These are phyloP conservation scores for Rubia balearica DNA, from an alignment of 305 asterid species.

Conservation along the genomic window DNA sequence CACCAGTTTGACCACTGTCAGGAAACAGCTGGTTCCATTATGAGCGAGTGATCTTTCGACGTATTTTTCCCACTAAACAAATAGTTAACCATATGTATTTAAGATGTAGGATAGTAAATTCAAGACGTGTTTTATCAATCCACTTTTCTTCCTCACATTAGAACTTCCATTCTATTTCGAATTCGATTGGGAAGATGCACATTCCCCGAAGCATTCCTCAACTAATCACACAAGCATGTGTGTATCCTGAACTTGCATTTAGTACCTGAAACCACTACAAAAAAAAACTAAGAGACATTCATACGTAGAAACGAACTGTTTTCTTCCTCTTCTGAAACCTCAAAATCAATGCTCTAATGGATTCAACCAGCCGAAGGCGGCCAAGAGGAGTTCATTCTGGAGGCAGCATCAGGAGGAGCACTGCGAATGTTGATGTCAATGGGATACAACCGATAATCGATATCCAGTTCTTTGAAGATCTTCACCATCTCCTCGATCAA, in stretches of 20 bases:
- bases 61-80: too few species aligned
- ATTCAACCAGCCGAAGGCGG: constrained; percentile 12
- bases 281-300: background rate
- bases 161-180: background rate
- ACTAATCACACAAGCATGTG: background rate
- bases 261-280: constrained; percentile 4
- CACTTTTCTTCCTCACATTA: background rate
- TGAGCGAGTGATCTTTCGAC: too few species aligned
- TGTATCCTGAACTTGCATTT: background rate
- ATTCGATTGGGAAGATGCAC: background rate
- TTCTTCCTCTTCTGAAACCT: background rate
- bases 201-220: background rate
- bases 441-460: constrained; percentile 36
- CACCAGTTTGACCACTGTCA: too few species aligned
- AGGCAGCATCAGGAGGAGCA: constrained; percentile 20
- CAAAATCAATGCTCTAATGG: background rate
- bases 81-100: too few species aligned
- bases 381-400: constrained; percentile 27
- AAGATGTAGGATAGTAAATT: too few species aligned
- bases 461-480: constrained; percentile 33
- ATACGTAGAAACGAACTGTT: background rate
- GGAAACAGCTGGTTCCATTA: too few species aligned
- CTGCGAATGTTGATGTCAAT: constrained; percentile 25
- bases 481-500: constrained; percentile 42
- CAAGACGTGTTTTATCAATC: too few species aligned